Evolutionary conservation across 108 stramenopile genomes (phyloP).

Genomic region (Aurantiochytrium sp.): DNA sequence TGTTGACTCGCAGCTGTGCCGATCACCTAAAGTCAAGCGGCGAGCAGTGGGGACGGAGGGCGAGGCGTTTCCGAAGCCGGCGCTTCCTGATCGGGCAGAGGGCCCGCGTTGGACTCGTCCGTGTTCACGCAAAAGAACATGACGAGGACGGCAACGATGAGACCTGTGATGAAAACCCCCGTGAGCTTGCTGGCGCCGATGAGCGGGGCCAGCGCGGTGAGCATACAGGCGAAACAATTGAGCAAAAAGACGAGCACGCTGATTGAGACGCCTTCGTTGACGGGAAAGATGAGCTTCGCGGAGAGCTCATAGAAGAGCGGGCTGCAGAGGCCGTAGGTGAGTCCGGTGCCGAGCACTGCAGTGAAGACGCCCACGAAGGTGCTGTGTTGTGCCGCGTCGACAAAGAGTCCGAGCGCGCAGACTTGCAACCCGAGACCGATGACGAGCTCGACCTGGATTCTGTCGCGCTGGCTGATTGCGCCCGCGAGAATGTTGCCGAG

Average conservation of each 20-base stretch:
- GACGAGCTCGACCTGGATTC: not conserved
- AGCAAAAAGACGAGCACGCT: not conserved
- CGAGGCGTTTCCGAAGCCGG: too few species aligned
- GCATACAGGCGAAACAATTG: not conserved
- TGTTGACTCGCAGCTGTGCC: too few species aligned
- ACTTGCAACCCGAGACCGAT: not conserved
- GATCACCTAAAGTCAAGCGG: too few species aligned
- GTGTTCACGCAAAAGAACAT: not conserved
- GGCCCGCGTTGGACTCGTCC: too few species aligned
- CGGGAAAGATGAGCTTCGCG: not conserved
- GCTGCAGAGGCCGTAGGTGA: not conserved
- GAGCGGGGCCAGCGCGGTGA: not conserved
- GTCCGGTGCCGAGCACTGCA: not conserved
- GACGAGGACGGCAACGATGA: not conserved
- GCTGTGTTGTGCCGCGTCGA: not conserved
- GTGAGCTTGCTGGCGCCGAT: not conserved
- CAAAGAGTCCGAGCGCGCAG: not conserved
- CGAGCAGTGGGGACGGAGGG: too few species aligned
- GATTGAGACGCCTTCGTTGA: not conserved
- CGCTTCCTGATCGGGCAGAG: too few species aligned
- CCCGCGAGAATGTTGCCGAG: not conserved
- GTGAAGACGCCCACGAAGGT: not conserved
- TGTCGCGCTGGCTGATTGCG: not conserved
- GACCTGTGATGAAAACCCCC: not conserved
- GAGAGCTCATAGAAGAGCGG: not conserved